phyloP scores from a whole-genome alignment of 2,329 filamentous ascomycete species.

The Aspergillus novofumigatus region DNA sequence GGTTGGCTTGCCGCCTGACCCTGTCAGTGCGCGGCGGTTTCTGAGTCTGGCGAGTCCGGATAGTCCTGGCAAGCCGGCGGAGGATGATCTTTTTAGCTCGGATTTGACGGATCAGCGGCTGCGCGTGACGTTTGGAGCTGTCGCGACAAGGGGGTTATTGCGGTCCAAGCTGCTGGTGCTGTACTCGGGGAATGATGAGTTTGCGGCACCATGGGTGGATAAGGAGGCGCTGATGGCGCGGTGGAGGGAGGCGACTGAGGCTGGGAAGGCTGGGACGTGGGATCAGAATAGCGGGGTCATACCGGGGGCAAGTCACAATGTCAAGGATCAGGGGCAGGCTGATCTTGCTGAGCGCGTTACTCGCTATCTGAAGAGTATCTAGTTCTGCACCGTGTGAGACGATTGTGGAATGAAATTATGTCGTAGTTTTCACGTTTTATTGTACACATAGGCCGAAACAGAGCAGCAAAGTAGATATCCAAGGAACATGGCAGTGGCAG shows the following conservation, averaged over 20 bases:
- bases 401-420: not conserved
- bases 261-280: conserved; percentile 39
- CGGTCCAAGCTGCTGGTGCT: conserved; percentile 40
- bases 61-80: conserved; percentile 56
- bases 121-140: conserved; percentile 59
- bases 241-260: conserved; percentile 42
- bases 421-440: not conserved
- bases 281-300: conserved; percentile 49
- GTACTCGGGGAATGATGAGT: conserved; percentile 46
- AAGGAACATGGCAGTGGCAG: not conserved
- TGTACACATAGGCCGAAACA: conserved; percentile 3
- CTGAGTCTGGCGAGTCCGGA: conserved; percentile 52
- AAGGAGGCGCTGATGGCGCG: conserved; percentile 41
- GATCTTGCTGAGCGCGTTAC: conserved; percentile 34
- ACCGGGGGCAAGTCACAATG: conserved; percentile 46
- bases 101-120: conserved; percentile 62
- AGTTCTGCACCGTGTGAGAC: not conserved
- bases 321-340: conserved; percentile 47
- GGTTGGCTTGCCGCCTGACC: conserved; percentile 31
- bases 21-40: conserved; percentile 56
- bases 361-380: conserved; percentile 30
- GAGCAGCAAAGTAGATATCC: conserved; percentile 8
- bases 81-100: conserved; percentile 86
- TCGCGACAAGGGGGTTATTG: conserved; percentile 35
- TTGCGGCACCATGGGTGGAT: conserved; percentile 41